phyloP scores from a whole-genome alignment of 2,329 filamentous ascomycete species.

The Pseudogymnoascus sp. region DNA sequence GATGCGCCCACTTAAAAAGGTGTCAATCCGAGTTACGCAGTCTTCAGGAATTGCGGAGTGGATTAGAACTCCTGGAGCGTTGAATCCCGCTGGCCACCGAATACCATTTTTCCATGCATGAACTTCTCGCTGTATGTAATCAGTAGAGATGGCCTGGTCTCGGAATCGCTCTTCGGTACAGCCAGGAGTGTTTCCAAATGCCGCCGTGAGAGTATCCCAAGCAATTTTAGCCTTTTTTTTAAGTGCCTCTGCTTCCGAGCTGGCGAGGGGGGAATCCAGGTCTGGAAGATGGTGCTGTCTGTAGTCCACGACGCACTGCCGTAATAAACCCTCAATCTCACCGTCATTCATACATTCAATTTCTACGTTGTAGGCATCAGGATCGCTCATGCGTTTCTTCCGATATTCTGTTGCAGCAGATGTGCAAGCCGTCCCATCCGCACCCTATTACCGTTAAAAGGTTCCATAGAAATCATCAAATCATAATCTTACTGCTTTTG shows the following conservation, averaged over 20 bases:
- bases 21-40: conserved; percentile 10
- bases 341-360: conserved; percentile 13
- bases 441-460: conserved; percentile 9
- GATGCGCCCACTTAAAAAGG: conserved; percentile 10
- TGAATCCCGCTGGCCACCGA: conserved; percentile 12
- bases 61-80: conserved; percentile 2
- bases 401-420: conserved; percentile 14
- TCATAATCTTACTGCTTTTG: conserved; percentile 13
- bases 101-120: conserved; percentile 12
- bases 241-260: conserved; percentile 6
- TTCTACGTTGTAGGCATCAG: conserved; percentile 13
- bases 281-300: conserved; percentile 13
- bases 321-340: conserved; percentile 14
- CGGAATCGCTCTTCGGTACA: conserved; percentile 11
- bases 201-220: conserved; percentile 13
- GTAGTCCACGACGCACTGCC: conserved; percentile 14
- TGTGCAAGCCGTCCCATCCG: conserved; percentile 12
- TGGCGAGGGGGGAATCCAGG: not conserved
- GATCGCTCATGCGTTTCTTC: conserved; percentile 11
- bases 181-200: conserved; percentile 9
- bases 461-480: not conserved
- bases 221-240: conserved; percentile 11
- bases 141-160: not conserved
- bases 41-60: not conserved
- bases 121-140: conserved; percentile 11